Evolutionary conservation across 345 rosid species (phyloP).

Genomic region (Eucalyptus brandiana): DNA sequence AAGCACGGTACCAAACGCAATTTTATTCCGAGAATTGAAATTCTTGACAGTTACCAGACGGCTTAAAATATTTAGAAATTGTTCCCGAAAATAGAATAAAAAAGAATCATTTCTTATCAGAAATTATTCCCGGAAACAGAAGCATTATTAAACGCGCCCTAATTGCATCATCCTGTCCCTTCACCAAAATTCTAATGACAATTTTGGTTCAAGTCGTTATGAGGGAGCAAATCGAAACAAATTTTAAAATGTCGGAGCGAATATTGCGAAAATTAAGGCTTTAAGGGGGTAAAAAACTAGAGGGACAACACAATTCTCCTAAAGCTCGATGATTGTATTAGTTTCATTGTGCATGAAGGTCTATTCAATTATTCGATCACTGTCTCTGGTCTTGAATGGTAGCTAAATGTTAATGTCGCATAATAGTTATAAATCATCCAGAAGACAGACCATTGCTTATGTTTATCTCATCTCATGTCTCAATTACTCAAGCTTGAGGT

Average conservation of each 20-base stretch:
- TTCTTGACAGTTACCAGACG: fast-evolving
- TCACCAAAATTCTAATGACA: neutral
- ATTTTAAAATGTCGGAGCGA: neutral
- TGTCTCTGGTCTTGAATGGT: neutral
- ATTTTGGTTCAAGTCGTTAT: neutral
- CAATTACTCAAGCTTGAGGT: neutral
- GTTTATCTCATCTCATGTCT: neutral
- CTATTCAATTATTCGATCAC: neutral
- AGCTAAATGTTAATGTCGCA: neutral
- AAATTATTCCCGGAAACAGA: fast-evolving
- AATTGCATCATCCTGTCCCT: neutral
- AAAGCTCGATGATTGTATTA: neutral
- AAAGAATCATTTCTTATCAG: fast-evolving
- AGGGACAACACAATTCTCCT: neutral
- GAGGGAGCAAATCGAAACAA: neutral
- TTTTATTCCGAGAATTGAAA: too few species aligned
- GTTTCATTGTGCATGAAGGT: neutral
- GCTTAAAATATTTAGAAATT: too few species aligned
- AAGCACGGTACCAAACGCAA: too few species aligned
- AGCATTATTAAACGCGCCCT: fast-evolving
- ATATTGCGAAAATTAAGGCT: neutral
- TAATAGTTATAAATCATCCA: neutral
- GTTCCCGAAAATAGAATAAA: fast-evolving
- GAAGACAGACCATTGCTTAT: neutral
- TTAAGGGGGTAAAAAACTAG: neutral